Percentiles rank a stretch among this genome's conserved stretches.
Conservation (phyloP, 2,329 filamentous ascomycete species). For the Biscogniauxia mediterranea region DNA sequence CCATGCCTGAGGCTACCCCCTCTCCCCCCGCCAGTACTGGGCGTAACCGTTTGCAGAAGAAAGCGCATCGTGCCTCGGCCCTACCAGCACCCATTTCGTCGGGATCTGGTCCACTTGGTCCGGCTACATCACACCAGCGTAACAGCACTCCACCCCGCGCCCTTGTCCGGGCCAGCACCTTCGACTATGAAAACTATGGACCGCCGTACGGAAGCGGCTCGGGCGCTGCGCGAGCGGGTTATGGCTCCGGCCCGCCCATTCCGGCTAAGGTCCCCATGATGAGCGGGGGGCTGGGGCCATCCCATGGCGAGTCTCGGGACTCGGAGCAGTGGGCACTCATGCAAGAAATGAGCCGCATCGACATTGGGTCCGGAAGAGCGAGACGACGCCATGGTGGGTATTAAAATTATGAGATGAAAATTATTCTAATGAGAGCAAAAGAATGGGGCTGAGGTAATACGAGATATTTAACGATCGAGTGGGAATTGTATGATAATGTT, state of each 20-base stretch:
- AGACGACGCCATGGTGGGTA: slow-evolving; percentile 42
- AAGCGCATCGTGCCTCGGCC: slow-evolving; percentile 46
- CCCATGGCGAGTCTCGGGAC: slow-evolving; percentile 28
- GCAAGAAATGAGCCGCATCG: slow-evolving; percentile 68
- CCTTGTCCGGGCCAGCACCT: slow-evolving; percentile 47
- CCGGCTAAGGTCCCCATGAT: slow-evolving; percentile 67
- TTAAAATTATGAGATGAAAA: slow-evolving; percentile 11
- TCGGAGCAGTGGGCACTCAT: slow-evolving; percentile 59
- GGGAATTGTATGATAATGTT: not conserved
- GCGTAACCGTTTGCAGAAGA: slow-evolving; percentile 66
- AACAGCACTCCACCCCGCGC: slow-evolving; percentile 46
- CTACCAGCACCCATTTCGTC: slow-evolving; percentile 39
- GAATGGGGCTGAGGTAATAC: not conserved
- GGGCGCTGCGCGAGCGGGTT: slow-evolving; percentile 31
- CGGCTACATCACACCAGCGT: slow-evolving; percentile 51
- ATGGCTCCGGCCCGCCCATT: slow-evolving; percentile 53
- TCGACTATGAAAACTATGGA: slow-evolving; percentile 55
- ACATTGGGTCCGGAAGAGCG: slow-evolving; percentile 61
- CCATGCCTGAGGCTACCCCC: slow-evolving; percentile 29
- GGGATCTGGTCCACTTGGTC: slow-evolving; percentile 50
- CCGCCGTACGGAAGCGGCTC: slow-evolving; percentile 35
- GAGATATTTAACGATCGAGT: not conserved
- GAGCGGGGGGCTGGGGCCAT: slow-evolving; percentile 37
- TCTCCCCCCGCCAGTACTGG: slow-evolving; percentile 40
- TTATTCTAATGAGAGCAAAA: not conserved